Percentiles rank a stretch among this genome's conserved stretches.
phyloP scores from a whole-genome alignment of 192 early-diverging fungal genomes.

The Coemansia asiatica region DNA sequence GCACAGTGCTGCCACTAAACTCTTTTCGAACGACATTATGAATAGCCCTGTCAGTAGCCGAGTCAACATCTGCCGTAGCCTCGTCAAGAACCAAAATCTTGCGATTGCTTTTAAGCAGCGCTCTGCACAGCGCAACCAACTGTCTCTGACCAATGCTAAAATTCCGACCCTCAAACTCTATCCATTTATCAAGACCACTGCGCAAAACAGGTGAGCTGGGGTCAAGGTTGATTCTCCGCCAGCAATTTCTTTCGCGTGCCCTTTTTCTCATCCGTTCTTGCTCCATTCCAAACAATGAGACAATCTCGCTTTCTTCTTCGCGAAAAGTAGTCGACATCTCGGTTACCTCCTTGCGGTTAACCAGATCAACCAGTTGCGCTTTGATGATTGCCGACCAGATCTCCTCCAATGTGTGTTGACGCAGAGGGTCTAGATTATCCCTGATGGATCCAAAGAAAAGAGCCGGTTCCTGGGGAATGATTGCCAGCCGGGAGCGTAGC shows the following conservation, averaged over 20 bases:
- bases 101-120: constrained; percentile 50
- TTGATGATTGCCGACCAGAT: constrained; percentile 15
- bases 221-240: constrained; percentile 15
- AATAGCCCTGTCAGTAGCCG: background rate
- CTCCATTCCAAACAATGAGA: constrained; percentile 3
- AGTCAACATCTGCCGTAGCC: constrained; percentile 63
- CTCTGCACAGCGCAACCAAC: constrained; percentile 60
- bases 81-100: constrained; percentile 64
- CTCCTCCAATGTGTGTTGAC: constrained; percentile 10
- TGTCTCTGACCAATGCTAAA: constrained; percentile 57
- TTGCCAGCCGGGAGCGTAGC: constrained; percentile 59
- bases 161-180: constrained; percentile 9
- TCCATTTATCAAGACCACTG: constrained; percentile 23
- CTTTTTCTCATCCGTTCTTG: constrained; percentile 10
- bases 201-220: constrained; percentile 5
- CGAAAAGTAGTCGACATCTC: background rate
- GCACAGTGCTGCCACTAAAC: constrained; percentile 49
- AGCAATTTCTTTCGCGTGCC: background rate
- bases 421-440: constrained; percentile 10
- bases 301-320: constrained; percentile 4
- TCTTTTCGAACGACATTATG: constrained; percentile 38
- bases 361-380: constrained; percentile 10
- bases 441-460: constrained; percentile 61
- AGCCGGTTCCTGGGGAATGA: constrained; percentile 57
- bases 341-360: constrained; percentile 11